These are phyloP conservation scores for Pyrenophora graminea DNA, from an alignment of 2,329 filamentous ascomycete species.

Conservation along the genomic window DNA sequence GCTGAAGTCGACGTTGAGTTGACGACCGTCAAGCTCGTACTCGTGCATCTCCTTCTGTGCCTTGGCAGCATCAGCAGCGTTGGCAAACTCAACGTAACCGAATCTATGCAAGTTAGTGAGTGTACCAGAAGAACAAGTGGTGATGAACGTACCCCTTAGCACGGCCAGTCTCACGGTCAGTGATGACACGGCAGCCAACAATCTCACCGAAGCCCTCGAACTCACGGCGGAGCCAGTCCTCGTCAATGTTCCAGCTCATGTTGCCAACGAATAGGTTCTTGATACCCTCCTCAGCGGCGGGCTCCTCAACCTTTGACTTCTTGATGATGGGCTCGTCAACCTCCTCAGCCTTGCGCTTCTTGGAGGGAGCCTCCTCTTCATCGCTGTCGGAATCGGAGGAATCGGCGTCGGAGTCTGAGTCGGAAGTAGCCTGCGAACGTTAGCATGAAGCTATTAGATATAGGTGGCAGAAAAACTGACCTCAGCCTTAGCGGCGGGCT, in stretches of 20 bases:
- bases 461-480: conserved; percentile 33
- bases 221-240: conserved; percentile 77
- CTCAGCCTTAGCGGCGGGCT: conserved; percentile 32
- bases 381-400: conserved; percentile 38
- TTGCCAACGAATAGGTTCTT: conserved; percentile 86
- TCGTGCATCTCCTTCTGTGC: conserved; percentile 77
- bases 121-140: not conserved
- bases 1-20: conserved; percentile 79
- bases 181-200: conserved; percentile 76
- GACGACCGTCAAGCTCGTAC: conserved; percentile 72
- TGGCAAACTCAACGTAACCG: conserved; percentile 87
- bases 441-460: conserved; percentile 12
- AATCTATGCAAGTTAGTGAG: conserved; percentile 58
- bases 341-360: conserved; percentile 70
- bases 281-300: conserved; percentile 52
- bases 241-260: conserved; percentile 88
- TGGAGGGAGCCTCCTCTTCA: conserved; percentile 52
- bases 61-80: conserved; percentile 67
- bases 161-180: conserved; percentile 76
- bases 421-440: conserved; percentile 29
- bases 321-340: conserved; percentile 60
- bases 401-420: conserved; percentile 32
- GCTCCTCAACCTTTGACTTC: conserved; percentile 67
- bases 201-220: conserved; percentile 81
- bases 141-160: conserved; percentile 70